Conservation (phyloP, 306 rosid species). For the Cyamopsis tetragonoloba region DNA sequence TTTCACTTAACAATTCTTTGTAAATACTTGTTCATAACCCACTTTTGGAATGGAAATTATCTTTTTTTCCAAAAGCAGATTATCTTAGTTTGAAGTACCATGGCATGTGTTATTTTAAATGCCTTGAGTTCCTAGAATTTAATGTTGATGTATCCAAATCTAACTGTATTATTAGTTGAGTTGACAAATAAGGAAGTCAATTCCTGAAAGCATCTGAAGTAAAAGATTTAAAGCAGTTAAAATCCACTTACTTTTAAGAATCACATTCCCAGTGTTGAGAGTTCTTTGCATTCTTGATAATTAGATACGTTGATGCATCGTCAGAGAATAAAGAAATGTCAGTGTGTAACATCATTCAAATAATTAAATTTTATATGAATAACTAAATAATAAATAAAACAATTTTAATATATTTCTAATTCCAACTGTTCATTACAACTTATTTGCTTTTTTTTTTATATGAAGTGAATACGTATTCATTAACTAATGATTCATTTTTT, state of each 20-base stretch:
- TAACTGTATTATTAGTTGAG: background rate
- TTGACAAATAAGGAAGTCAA: background rate
- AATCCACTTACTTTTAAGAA: background rate
- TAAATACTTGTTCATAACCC: slow-evolving; percentile 30
- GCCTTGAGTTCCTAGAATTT: background rate
- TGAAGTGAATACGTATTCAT: too few species aligned
- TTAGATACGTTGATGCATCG: too few species aligned
- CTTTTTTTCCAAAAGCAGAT: background rate
- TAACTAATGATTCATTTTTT: too few species aligned
- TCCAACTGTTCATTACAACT: too few species aligned
- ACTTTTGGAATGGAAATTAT: slow-evolving; percentile 4
- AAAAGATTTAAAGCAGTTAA: background rate
- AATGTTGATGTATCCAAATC: background rate
- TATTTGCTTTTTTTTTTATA: too few species aligned
- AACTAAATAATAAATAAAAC: too few species aligned
- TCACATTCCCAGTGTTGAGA: background rate
- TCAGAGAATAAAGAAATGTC: too few species aligned
- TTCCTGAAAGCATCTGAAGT: background rate
- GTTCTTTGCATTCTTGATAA: too few species aligned
- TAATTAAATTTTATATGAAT: too few species aligned
- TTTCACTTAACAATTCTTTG: slow-evolving; percentile 15
- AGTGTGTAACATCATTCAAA: too few species aligned
- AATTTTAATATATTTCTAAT: too few species aligned
- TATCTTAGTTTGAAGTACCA: background rate
- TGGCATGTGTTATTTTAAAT: background rate